Percentiles rank a stretch among this genome's conserved stretches.
These are phyloP conservation scores for Linum trigynum DNA, from an alignment of 345 rosid genomes.

Conservation along the genomic window DNA sequence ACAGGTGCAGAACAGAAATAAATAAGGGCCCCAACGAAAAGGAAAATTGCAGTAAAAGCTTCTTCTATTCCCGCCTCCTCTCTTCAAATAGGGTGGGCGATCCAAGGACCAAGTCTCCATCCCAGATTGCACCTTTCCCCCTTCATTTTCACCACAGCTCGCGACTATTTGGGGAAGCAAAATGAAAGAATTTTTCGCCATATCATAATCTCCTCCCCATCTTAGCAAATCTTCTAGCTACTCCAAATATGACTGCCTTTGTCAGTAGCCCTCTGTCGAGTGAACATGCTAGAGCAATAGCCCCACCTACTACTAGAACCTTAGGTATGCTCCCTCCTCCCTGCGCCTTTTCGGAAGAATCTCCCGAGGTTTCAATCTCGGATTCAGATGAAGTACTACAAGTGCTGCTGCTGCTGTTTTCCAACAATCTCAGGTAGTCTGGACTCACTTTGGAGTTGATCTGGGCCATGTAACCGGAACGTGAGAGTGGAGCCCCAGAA, in stretches of 20 bases:
- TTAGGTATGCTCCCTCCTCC: conserved; percentile 48
- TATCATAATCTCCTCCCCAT: conserved; percentile 68
- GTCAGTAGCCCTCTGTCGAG: conserved; percentile 85
- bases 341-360: conserved; percentile 29
- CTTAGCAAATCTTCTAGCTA: conserved; percentile 79
- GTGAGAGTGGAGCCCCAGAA: conserved; percentile 48
- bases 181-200: background rate
- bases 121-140: conserved; percentile 8
- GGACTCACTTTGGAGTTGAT: conserved; percentile 71
- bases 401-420: conserved; percentile 18
- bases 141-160: background rate
- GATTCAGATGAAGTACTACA: conserved; percentile 10
- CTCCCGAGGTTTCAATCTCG: conserved; percentile 17
- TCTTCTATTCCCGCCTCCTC: background rate
- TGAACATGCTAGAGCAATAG: conserved; percentile 70
- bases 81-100: background rate
- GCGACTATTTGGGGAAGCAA: background rate
- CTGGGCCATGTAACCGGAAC: conserved; percentile 66
- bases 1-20: background rate
- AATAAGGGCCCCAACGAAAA: background rate
- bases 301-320: conserved; percentile 73
- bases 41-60: background rate
- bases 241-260: conserved; percentile 88
- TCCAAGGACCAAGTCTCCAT: background rate
- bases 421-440: conserved; percentile 52